These are phyloP conservation scores for Schizosaccharomyces cryophilus DNA, from an alignment of 805 yeast genomes.

Conservation along the genomic window DNA sequence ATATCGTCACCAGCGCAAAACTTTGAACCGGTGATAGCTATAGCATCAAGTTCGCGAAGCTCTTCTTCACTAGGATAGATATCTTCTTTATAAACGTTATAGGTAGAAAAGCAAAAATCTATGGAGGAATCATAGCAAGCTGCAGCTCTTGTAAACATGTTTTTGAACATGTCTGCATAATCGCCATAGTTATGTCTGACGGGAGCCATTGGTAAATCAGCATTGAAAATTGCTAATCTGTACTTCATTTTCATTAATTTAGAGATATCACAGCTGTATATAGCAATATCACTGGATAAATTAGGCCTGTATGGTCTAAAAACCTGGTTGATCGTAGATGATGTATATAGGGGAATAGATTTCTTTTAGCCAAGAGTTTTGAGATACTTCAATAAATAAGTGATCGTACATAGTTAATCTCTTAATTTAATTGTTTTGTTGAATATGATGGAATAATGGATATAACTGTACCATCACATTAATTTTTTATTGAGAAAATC, in stretches of 20 bases:
- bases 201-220: not conserved
- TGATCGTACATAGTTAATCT: too few species aligned
- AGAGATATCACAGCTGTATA: too few species aligned
- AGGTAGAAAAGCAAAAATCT: not conserved
- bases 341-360: too few species aligned
- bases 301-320: too few species aligned
- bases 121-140: not conserved
- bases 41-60: not conserved
- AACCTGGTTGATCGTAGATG: too few species aligned
- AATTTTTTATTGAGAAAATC: too few species aligned
- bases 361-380: too few species aligned
- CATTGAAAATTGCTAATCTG: not conserved
- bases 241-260: not conserved
- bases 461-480: too few species aligned
- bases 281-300: too few species aligned
- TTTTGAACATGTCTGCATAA: not conserved
- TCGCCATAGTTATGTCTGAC: not conserved
- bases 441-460: too few species aligned
- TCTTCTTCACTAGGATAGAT: not conserved
- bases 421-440: too few species aligned
- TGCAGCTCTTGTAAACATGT: not conserved
- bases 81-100: not conserved
- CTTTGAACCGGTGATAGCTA: not conserved
- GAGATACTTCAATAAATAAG: too few species aligned
- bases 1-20: conserved; percentile 6